phyloP scores from a whole-genome alignment of 1,284 basidiomycete genomes.

The Sporisorium iseilematis-ciliati region DNA sequence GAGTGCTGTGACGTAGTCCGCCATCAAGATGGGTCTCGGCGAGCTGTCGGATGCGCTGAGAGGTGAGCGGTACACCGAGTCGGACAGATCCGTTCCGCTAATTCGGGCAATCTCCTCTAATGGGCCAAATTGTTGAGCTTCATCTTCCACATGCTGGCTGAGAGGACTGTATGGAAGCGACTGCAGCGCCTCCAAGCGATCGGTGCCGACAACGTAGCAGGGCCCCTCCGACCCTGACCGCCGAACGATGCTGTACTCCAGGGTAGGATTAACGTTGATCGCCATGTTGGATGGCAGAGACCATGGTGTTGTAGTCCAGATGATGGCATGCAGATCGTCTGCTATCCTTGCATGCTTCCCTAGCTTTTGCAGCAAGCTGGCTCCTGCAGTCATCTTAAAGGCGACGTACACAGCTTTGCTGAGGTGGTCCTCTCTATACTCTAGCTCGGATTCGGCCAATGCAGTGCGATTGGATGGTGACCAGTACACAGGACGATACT shows the following conservation, averaged over 20 bases:
- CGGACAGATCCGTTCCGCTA: slow-evolving; percentile 73
- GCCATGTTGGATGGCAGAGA: slow-evolving; percentile 96
- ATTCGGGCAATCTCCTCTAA: slow-evolving; percentile 42
- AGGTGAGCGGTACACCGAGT: slow-evolving; percentile 78
- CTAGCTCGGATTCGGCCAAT: slow-evolving; percentile 92
- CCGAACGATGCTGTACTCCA: slow-evolving; percentile 79
- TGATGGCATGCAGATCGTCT: slow-evolving; percentile 75
- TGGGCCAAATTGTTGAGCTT: slow-evolving; percentile 29
- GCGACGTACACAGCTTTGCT: slow-evolving; percentile 89
- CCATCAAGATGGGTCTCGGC: slow-evolving; percentile 71
- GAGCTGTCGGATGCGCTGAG: slow-evolving; percentile 73
- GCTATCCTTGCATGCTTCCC: slow-evolving; percentile 59
- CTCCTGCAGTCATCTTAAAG: slow-evolving; percentile 73
- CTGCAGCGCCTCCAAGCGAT: slow-evolving; percentile 73
- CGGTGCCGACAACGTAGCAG: slow-evolving; percentile 78
- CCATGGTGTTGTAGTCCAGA: slow-evolving; percentile 99
- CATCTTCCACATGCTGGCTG: not conserved
- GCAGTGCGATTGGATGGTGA: slow-evolving; percentile 95
- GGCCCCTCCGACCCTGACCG: slow-evolving; percentile 60
- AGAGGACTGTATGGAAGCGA: slow-evolving; percentile 9
- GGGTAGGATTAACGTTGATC: slow-evolving; percentile 82
- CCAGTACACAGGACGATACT: slow-evolving; percentile 91
- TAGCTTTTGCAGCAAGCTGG: slow-evolving; percentile 20
- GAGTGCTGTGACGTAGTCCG: slow-evolving; percentile 81
- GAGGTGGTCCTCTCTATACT: slow-evolving; percentile 87